A percentile compares a stretch with the other conserved stretches of the same genome.
Evolutionary conservation across 1,284 basidiomycete species (phyloP).

Genomic region (Pseudomicrostroma phylloplanum): DNA sequence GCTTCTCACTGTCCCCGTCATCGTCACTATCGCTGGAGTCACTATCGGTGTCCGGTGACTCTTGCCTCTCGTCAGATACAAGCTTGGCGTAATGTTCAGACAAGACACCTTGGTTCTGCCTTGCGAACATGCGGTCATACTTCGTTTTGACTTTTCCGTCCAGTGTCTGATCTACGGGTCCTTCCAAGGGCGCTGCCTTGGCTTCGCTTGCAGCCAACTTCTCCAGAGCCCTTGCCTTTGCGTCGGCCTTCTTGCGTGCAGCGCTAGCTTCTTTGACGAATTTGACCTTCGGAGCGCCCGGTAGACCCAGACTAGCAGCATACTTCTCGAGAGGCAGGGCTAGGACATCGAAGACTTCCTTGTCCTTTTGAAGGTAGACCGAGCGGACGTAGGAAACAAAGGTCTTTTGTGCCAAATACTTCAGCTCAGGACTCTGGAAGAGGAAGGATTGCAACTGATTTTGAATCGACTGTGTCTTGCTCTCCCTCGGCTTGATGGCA

Average conservation of each 20-base stretch:
- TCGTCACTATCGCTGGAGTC: constrained; percentile 14
- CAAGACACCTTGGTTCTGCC: constrained; percentile 89
- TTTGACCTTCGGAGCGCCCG: constrained; percentile 93
- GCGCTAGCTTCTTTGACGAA: constrained; percentile 69
- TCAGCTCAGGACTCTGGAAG: constrained; percentile 94
- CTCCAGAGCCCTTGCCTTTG: constrained; percentile 3
- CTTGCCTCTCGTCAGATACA: constrained; percentile 57
- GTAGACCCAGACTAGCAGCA: constrained; percentile 82
- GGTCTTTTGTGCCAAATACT: constrained; percentile 92
- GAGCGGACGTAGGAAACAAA: constrained; percentile 95
- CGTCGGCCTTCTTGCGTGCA: constrained; percentile 58
- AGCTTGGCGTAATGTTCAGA: constrained; percentile 86
- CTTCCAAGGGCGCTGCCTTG: not conserved
- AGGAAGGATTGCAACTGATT: constrained; percentile 86
- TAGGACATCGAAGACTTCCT: constrained; percentile 78
- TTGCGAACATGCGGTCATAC: constrained; percentile 96
- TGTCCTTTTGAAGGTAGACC: constrained; percentile 87
- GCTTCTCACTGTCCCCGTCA: constrained; percentile 15
- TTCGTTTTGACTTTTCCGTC: constrained; percentile 61
- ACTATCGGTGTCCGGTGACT: constrained; percentile 16
- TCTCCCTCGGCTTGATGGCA: constrained; percentile 82
- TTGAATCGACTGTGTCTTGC: constrained; percentile 77
- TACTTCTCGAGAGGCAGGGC: constrained; percentile 76
- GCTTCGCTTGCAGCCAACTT: constrained; percentile 1
- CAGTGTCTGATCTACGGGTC: not conserved